Base-by-base conservation (phyloP, 2,329 filamentous ascomycete species). In the Stagonosporopsis cucurbitacearum region DNA sequence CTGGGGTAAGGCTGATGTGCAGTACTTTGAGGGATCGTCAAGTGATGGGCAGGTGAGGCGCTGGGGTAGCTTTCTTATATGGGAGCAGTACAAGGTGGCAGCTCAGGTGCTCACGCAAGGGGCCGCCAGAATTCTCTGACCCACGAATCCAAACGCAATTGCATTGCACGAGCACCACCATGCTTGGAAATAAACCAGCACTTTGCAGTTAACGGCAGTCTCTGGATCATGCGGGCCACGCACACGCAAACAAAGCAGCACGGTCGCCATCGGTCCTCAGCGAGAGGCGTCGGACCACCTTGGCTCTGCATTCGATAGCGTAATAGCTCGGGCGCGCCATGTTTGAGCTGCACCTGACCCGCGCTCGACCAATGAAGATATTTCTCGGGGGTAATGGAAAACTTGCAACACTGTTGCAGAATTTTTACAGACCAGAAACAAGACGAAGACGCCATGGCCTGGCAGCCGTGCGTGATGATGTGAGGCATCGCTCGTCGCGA, bases 151-250 rank as follows among this genome's bases (percentile, higher is more conserved):
- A 59, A 65, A 54, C 59, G 65, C 58, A 55, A 68, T 59, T 54
- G 50, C 54, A 54, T 54, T 43, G 64, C 69, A 70, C 63, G 66
- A 62, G 58, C 55, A 57, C 49, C 49, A 45, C 13, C 26, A 41
- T 59, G 53, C 59, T 64, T 63, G 62, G 62, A 61, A 57, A 55
- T 54, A 56, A 53, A 62, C 60, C 54, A 60, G 64, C 66, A 70
- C 75, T 74, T 76, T 77, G 72, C 75, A 76, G 75, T 77, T 77
- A 77, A 76, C 73, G 73, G 75, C 73, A 76, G 64, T 60, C 50
- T 46, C 50, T 51, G 59, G 69, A 72, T 75, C 72, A 75, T 72
- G 69, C 68, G 71, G 62, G 42, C 58, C 57, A 55, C 59, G 57
- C 55, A 56, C 62, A 62, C 49, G 58, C 59, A 63, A 58, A 65